Evolutionary conservation across 2,329 filamentous ascomycete genomes (phyloP).

Genomic region (Phyllosticta paracitricarpa): DNA sequence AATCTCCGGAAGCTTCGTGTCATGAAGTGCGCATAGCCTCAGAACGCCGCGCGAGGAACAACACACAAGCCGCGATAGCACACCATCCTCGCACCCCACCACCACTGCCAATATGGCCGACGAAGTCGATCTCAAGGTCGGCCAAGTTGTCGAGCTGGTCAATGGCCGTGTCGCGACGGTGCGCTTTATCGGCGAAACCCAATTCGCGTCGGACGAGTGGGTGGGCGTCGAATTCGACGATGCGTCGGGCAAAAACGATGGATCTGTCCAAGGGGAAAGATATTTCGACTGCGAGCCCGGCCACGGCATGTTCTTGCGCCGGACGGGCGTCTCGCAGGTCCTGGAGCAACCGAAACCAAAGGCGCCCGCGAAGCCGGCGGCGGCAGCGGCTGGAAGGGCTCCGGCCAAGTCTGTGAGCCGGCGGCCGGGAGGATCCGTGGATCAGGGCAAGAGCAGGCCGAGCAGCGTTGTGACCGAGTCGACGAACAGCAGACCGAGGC

Average conservation of each 20-base stretch:
- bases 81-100: not conserved
- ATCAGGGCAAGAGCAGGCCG: slow-evolving; percentile 6
- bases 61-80: not conserved
- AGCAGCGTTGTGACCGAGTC: slow-evolving; percentile 5
- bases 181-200: slow-evolving; percentile 70
- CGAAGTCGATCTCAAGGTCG: slow-evolving; percentile 23
- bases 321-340: slow-evolving; percentile 50
- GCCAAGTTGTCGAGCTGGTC: slow-evolving; percentile 68
- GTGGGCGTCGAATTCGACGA: slow-evolving; percentile 81
- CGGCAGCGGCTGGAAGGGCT: slow-evolving; percentile 4
- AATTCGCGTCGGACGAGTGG: slow-evolving; percentile 77
- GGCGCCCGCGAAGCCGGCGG: slow-evolving; percentile 5
- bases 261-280: slow-evolving; percentile 72
- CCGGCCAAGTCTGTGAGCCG: slow-evolving; percentile 2
- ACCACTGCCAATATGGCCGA: not conserved
- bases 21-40: slow-evolving; percentile 7
- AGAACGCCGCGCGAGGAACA: not conserved
- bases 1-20: not conserved
- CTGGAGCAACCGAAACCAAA: slow-evolving; percentile 36
- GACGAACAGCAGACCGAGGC: slow-evolving; percentile 14
- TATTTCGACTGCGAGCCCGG: slow-evolving; percentile 71
- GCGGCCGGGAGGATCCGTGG: slow-evolving; percentile 19
- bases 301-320: slow-evolving; percentile 79
- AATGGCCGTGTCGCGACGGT: slow-evolving; percentile 69
- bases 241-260: slow-evolving; percentile 83